These are phyloP conservation scores for Penicillium cinerascens DNA, from an alignment of 495 filamentous ascomycete species.

Conservation along the genomic window DNA sequence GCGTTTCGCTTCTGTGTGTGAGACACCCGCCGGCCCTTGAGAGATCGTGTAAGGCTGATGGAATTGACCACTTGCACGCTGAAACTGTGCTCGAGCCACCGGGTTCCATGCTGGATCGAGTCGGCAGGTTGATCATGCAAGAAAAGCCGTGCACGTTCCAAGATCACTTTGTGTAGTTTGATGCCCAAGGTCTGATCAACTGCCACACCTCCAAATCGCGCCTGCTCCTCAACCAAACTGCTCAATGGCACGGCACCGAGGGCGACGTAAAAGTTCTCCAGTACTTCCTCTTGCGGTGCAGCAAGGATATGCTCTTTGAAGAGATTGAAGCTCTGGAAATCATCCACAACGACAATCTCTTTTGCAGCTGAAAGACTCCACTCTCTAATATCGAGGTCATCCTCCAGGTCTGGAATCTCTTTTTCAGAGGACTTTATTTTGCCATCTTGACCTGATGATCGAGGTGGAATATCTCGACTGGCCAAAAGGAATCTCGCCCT, in stretches of 20 bases:
- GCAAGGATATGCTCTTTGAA: slow-evolving; percentile 79
- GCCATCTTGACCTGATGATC: slow-evolving; percentile 14
- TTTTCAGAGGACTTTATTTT: slow-evolving; percentile 23
- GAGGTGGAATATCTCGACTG: slow-evolving; percentile 63
- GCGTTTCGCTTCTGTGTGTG: slow-evolving; percentile 68
- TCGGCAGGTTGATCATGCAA: slow-evolving; percentile 68
- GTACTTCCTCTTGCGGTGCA: slow-evolving; percentile 79
- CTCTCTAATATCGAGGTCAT: slow-evolving; percentile 68
- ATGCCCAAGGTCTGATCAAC: slow-evolving; percentile 50
- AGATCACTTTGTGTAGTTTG: slow-evolving; percentile 70
- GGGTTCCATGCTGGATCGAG: slow-evolving; percentile 72
- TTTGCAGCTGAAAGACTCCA: slow-evolving; percentile 68
- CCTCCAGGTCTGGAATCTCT: slow-evolving; percentile 59
- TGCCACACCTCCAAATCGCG: slow-evolving; percentile 45
- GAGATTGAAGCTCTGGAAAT: slow-evolving; percentile 75
- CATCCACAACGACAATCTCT: slow-evolving; percentile 78
- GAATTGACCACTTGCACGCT: slow-evolving; percentile 70
- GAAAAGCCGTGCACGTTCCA: slow-evolving; percentile 85
- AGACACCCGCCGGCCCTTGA: slow-evolving; percentile 62
- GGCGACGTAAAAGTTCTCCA: slow-evolving; percentile 78
- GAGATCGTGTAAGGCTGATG: slow-evolving; percentile 68
- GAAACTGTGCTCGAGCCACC: slow-evolving; percentile 87
- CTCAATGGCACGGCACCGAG: slow-evolving; percentile 45
- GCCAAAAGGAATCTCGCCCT: slow-evolving; percentile 74
- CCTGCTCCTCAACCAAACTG: slow-evolving; percentile 43